Evolutionary conservation across 768 basidiomycete species (phyloP), one percentile per base, ranked within the genome.

Genomic region (Rhizopogon rudus): DNA sequence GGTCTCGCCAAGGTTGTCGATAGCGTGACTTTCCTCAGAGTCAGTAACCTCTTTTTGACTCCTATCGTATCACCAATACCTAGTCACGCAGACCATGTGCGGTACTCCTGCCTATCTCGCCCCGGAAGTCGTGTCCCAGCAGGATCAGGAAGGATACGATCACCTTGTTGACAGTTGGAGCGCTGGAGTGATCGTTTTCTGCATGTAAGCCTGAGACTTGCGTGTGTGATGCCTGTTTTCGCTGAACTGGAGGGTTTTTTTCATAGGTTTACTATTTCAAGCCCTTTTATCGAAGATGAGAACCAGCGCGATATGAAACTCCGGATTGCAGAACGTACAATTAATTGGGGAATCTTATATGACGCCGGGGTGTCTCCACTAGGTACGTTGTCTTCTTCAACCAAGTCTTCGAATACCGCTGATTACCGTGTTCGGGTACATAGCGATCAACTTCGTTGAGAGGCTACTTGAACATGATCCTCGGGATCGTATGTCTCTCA

Each of bases 101-200:
- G 96, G 96, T 4, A 99, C 97, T 0, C 96, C 96, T 0, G 86
- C 83, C 60, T 98, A 98, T 67, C 84, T 97, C 5, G 94, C 93
- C 1, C 93, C 93, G 1, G 95, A 98, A 62, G 92, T 99, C 33
- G 88, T 98, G 48, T 74, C 73, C 58, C 86, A 87, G 58, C 49
- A 64, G 4, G 74, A 79, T 42, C 71, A 77, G 29, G 74, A 81
- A 54, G 95, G 94, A 3, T 98, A 99, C 64, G 86, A 88, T 63
- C 82, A 86, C 55, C 74, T 88, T 17, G 97, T 98, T 49, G 97
- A 99, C 66, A 93, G 91, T 59, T 99, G 94, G 94, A 95, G 92
- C 44, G 82, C 94, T 10, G 96, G 97, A 6, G 93, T 97, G 20
- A 97, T 98, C 52, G 82, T 98, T 1, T 98, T 88, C 63, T 87